Base-by-base conservation (phyloP, 805 yeast genomes). In the Metschnikowia vanudenii region DNA sequence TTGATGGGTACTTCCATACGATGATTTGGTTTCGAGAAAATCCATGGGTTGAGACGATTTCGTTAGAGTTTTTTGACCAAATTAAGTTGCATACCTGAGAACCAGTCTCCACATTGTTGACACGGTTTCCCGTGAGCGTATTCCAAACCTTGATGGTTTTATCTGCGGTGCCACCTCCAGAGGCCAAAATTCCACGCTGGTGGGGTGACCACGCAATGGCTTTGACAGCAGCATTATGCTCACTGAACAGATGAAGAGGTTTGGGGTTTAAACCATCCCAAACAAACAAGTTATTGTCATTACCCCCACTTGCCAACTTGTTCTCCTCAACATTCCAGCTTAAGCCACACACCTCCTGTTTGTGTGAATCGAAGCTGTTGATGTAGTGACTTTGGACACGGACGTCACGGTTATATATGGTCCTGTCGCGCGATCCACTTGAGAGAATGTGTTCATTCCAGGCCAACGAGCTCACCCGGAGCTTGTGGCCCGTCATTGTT, bases 161-260 rank as follows among this genome's bases (percentile, higher is more conserved):
- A 65, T 94, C 99, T 1, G 95, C 91, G 0, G 98, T 90, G 31
- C 99, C 99, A 16, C 99, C 99, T 13, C 99, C 99, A 1, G 94
- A 80, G 1, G 98, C 98, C 45, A 94, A 65, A 2, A 91, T 76
- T 1, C 98, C 97, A 45, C 97, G 73, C 62, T 89, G 96, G 62
- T 94, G 98, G 2, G 99, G 98, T 1, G 96, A 87, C 99, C 99
- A 94, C 1, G 96, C 88, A 43, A 94, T 77, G 0, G 98, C 99
- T 67, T 94, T 94, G 3, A 94, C 96, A 0, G 99, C 99, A 1
- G 98, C 97, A 14, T 79, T 81, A 63, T 94, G 98, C 52, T 89
- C 96, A 2, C 76, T 73, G 57, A 90, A 85, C 49, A 75, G 83
- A 60, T 83, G 79, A 24, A 88, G 63, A 2, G 99, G 97, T 44